phyloP scores from a whole-genome alignment of 2,329 filamentous ascomycete species.

The Fusarium tupiense region DNA sequence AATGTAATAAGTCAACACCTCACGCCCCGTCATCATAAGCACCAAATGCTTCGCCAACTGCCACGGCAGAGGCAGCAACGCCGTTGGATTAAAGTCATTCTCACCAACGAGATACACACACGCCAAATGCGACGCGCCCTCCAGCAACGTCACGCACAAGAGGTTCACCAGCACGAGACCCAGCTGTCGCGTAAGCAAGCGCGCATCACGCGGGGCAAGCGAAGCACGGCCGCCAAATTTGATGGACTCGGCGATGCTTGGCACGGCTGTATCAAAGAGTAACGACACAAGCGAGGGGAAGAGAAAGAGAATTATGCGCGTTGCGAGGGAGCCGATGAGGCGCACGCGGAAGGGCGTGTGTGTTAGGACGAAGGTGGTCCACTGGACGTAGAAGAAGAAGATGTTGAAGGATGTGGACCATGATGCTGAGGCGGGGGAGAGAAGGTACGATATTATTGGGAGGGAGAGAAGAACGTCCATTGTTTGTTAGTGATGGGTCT shows the following conservation, averaged over 20 bases:
- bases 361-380: slow-evolving; percentile 83
- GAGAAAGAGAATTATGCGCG: slow-evolving; percentile 77
- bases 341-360: slow-evolving; percentile 81
- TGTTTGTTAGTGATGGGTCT: slow-evolving; percentile 21
- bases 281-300: slow-evolving; percentile 78
- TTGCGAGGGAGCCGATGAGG: slow-evolving; percentile 72
- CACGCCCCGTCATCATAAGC: slow-evolving; percentile 56
- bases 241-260: slow-evolving; percentile 73
- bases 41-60: slow-evolving; percentile 61
- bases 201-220: slow-evolving; percentile 57
- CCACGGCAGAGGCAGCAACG: slow-evolving; percentile 63
- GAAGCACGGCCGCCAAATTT: slow-evolving; percentile 70
- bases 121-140: slow-evolving; percentile 54
- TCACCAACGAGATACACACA: slow-evolving; percentile 48
- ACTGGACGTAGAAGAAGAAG: slow-evolving; percentile 90
- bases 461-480: slow-evolving; percentile 78
- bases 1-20: slow-evolving; percentile 76
- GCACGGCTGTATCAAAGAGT: slow-evolving; percentile 75
- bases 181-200: slow-evolving; percentile 49
- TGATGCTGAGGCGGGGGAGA: slow-evolving; percentile 69
- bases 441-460: slow-evolving; percentile 75
- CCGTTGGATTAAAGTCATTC: slow-evolving; percentile 59
- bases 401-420: slow-evolving; percentile 85
- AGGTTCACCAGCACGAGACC: slow-evolving; percentile 59
- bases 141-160: slow-evolving; percentile 53